phyloP scores from a whole-genome alignment of 306 rosid species.

The Morella rubra region DNA sequence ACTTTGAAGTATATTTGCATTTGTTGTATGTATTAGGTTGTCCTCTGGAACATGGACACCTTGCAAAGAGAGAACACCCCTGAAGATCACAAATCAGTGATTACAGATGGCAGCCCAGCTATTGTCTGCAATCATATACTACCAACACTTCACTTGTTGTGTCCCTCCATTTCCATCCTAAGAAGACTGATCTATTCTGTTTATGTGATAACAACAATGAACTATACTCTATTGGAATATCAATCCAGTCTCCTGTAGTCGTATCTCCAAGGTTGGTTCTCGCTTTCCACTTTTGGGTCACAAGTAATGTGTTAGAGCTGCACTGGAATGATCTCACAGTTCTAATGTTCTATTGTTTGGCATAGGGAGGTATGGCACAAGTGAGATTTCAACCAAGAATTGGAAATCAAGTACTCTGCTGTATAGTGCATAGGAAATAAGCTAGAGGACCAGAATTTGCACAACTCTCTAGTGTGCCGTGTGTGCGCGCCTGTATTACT shows the following conservation, averaged over 20 bases:
- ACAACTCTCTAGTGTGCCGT: too few relatives aligned
- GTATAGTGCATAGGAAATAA: too few relatives aligned
- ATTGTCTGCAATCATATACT: conserved; percentile 42
- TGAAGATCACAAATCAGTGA: conserved; percentile 45
- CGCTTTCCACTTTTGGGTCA: neutral
- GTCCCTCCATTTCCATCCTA: conserved; percentile 63
- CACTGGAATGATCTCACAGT: neutral
- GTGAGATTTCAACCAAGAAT: conserved; percentile 57
- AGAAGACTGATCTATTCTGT: conserved; percentile 55
- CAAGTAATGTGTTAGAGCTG: neutral
- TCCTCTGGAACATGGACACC: conserved; percentile 53
- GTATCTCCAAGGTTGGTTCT: conserved; percentile 40
- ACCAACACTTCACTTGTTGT: conserved; percentile 40
- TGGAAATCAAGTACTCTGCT: conserved; percentile 11
- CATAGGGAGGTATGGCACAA: conserved; percentile 47
- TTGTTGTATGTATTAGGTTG: conserved; percentile 34
- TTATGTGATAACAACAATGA: conserved; percentile 44
- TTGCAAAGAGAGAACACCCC: conserved; percentile 42
- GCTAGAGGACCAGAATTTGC: too few relatives aligned
- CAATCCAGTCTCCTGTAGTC: conserved; percentile 37
- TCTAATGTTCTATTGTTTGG: conserved; percentile 18
- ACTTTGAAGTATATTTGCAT: neutral
- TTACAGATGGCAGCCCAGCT: conserved; percentile 54
- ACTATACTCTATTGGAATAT: conserved; percentile 49
- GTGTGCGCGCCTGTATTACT: too few relatives aligned